Percentiles rank a stretch among this genome's conserved stretches.
Evolutionary conservation across 2,329 filamentous ascomycete genomes (phyloP).

Genomic region (Lecanosticta acicola): DNA sequence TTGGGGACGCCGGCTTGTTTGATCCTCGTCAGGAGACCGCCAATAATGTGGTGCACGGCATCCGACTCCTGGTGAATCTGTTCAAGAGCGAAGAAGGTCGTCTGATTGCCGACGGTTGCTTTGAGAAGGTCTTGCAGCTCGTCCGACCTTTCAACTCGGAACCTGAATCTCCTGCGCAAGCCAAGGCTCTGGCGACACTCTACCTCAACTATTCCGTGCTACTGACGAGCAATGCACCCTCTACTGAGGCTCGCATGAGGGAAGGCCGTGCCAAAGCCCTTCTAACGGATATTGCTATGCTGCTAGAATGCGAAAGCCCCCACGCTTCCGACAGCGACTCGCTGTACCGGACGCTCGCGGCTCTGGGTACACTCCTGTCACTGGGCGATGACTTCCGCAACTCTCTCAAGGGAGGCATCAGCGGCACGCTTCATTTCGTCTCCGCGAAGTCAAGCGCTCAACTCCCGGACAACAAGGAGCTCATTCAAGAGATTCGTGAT

Average conservation of each 20-base stretch:
- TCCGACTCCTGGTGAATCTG: constrained; percentile 75
- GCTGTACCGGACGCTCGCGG: constrained; percentile 74
- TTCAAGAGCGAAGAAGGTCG: constrained; percentile 72
- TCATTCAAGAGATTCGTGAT: constrained; percentile 55
- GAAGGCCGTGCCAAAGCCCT: constrained; percentile 30
- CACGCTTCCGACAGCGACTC: constrained; percentile 71
- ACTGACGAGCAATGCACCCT: constrained; percentile 41
- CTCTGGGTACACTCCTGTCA: constrained; percentile 69
- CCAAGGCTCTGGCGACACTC: constrained; percentile 74
- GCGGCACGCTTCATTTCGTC: constrained; percentile 43
- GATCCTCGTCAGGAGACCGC: constrained; percentile 52
- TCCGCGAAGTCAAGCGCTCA: constrained; percentile 48
- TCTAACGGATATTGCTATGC: constrained; percentile 29
- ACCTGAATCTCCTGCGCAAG: constrained; percentile 56
- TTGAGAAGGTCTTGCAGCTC: constrained; percentile 57
- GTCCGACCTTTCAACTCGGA: constrained; percentile 58
- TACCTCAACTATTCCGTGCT: constrained; percentile 82
- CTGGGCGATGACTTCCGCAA: constrained; percentile 55
- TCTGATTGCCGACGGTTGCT: constrained; percentile 48
- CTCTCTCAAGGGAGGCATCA: constrained; percentile 55
- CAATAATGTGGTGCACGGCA: constrained; percentile 83
- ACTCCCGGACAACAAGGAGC: constrained; percentile 56
- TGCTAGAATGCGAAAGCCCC: constrained; percentile 31
- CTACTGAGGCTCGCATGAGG: constrained; percentile 24
- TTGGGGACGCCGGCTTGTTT: constrained; percentile 56